Evolutionary conservation across 2,329 filamentous ascomycete genomes (phyloP).

Genomic region (Aaosphaeria arxii): DNA sequence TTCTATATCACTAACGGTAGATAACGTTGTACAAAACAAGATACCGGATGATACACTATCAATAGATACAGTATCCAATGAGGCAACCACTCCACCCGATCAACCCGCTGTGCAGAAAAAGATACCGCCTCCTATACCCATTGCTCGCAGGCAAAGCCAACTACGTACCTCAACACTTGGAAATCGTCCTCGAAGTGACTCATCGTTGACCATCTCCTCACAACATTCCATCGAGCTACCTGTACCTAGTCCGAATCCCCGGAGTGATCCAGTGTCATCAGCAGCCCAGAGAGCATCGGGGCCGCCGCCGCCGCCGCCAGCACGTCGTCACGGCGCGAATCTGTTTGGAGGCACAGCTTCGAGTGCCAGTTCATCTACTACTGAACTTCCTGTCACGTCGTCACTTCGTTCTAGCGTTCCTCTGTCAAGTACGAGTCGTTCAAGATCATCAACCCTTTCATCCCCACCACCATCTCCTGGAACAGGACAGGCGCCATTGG

Average conservation of each 20-base stretch:
- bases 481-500: conserved; percentile 9
- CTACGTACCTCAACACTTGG: conserved; percentile 24
- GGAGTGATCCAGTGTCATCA: conserved; percentile 10
- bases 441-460: conserved; percentile 11
- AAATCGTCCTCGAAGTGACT: conserved; percentile 34
- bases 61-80: conserved; percentile 9
- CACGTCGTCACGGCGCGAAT: conserved; percentile 29
- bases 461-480: conserved; percentile 18
- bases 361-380: conserved; percentile 27
- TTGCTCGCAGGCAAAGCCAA: conserved; percentile 35
- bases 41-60: conserved; percentile 12
- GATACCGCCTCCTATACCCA: conserved; percentile 32
- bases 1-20: conserved; percentile 14
- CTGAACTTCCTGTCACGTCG: conserved; percentile 20
- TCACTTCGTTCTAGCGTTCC: neutral
- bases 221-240: conserved; percentile 28
- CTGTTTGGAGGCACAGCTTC: conserved; percentile 18
- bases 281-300: conserved; percentile 15
- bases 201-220: conserved; percentile 33
- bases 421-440: too few species aligned
- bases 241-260: conserved; percentile 12
- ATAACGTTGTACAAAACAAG: conserved; percentile 5
- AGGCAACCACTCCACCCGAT: conserved; percentile 18
- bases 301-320: conserved; percentile 32
- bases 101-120: conserved; percentile 22